Base-by-base conservation (phyloP, 2,329 filamentous ascomycete species). In the Colletotrichum gloeosporioides region DNA sequence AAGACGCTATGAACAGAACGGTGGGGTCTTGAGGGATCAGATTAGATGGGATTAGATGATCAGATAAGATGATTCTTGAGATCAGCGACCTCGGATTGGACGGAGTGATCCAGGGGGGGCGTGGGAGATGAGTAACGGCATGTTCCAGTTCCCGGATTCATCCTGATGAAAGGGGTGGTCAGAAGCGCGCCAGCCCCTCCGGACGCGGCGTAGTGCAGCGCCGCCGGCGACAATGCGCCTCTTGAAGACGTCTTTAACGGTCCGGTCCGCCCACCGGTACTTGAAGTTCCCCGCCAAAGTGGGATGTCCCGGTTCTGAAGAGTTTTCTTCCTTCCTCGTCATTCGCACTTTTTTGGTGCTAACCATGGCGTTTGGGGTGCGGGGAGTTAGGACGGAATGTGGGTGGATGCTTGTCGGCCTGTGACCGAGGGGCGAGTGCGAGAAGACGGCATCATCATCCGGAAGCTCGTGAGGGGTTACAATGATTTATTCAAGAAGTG, bases 21-120 rank as follows among this genome's bases (percentile, higher is more conserved):
- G 39, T 53, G 69, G 39, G 61, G 36, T 15, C 39, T 6, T 1
- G 29, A 39, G 6, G 68, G 36, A 75, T 71, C 68, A 71, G 73
- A 75, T 75, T 75, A 71, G 73, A 75, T 75, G 68, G 66, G 73
- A 75, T 75, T 75, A 71, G 73, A 75, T 75, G 68, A 75, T 75
- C 73, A 71, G 73, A 75, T 75, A 75, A 71, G 73, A 63, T 71
- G 73, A 67, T 55, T 31, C 22, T 10, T 59, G 57, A 69, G 13
- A 71, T 75, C 44, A 55, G 9, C 31, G 36, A 22, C 25, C 13
- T 29, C 27, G 72, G 68, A 75, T 71, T 75, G 73, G 73, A 75
- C 39, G 36, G 32, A 22, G 13, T 5, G 3, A 36, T 36, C 59
- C 18, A 71, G 53, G 53, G 27, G 34, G 29, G 22, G 22, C 22